A percentile compares a stretch with the other conserved stretches of the same genome.
These are phyloP conservation scores for Debaryomycetaceae sp. DNA, from an alignment of 1,139 yeast species.

Conservation along the genomic window DNA sequence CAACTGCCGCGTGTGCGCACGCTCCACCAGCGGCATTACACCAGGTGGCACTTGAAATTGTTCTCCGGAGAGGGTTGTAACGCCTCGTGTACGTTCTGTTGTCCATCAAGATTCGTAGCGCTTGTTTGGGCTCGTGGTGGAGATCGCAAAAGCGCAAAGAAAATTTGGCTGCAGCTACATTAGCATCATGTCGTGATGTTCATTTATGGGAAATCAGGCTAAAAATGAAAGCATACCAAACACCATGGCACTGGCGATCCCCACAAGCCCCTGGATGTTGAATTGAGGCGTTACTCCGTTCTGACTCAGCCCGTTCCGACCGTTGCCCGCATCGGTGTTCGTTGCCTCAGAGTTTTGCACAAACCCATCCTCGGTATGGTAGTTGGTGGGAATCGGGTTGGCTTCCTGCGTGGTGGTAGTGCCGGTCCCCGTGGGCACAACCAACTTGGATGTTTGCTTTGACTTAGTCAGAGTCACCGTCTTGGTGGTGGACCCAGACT, in stretches of 20 bases:
- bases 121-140: no score
- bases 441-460: slow-evolving; percentile 1
- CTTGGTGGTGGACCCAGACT: slow-evolving; percentile 4
- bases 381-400: slow-evolving; percentile 9
- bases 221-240: slow-evolving; percentile 21
- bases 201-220: slow-evolving; percentile 9
- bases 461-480: slow-evolving; percentile 7
- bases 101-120: no score
- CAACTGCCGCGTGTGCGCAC: no score
- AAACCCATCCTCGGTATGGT: slow-evolving; percentile 21
- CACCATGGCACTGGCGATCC: slow-evolving; percentile 17
- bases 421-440: background rate
- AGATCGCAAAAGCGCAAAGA: no score
- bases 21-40: no score
- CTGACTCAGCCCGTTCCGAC: background rate
- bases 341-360: slow-evolving; percentile 25
- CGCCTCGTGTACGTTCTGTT: no score
- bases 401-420: slow-evolving; percentile 5
- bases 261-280: slow-evolving; percentile 12
- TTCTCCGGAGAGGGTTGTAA: no score
- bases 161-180: no score
- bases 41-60: no score
- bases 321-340: slow-evolving; percentile 8
- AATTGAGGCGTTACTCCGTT: slow-evolving; percentile 2
- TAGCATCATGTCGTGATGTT: slow-evolving; percentile 1